Evolutionary conservation across 192 early-diverging fungal genomes (phyloP), one percentile per base, ranked within the genome.

Genomic region (Coemansia sp.): DNA sequence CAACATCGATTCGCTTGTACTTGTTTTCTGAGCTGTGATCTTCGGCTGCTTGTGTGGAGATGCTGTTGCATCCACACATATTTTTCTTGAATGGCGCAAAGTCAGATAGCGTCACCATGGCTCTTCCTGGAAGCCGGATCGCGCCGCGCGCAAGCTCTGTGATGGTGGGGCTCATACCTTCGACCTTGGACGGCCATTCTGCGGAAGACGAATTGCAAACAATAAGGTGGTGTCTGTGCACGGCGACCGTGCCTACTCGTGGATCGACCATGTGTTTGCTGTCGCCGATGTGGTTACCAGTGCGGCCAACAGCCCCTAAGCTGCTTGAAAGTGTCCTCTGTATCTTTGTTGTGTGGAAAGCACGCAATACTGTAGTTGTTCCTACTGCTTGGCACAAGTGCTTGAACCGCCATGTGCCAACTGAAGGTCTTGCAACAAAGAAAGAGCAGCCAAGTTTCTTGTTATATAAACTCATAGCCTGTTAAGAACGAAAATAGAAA

Each of bases 41-140:
- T 4, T 18, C 23, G 2, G 64, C 12, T 13, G 45, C 42, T 3
- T n/a, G n/a, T n/a, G n/a, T n/a, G n/a, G n/a, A n/a, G 35, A 7
- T 4, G 18, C 37, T 13, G 20, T 35, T 51, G 26, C 65, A 67
- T 12, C 33, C 65, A 21, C 67, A 56, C 8, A 21, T 26, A 16
- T 10, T 58, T 34, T 20, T 7, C n/a, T 37, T 40, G 29, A 81
- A 42, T 0, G 78, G 78, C 5, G 72, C 34, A 66, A 81, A 75
- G 59, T 82, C 74, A 18, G 79, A 82, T 9, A 77, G 53, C 12
- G 79, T 82, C 43, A 82, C 75, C 74, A 77, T 82, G 15, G 74
- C 75, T 23, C 66, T 61, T 15, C 71, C 75, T 3, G 67, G 79
- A 16, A 82, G 66, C 23, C 74, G 63, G 48, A 57, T 42, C 2